phyloP scores from a whole-genome alignment of 129 eudicot genomes.

The Centaurea solstitialis region DNA sequence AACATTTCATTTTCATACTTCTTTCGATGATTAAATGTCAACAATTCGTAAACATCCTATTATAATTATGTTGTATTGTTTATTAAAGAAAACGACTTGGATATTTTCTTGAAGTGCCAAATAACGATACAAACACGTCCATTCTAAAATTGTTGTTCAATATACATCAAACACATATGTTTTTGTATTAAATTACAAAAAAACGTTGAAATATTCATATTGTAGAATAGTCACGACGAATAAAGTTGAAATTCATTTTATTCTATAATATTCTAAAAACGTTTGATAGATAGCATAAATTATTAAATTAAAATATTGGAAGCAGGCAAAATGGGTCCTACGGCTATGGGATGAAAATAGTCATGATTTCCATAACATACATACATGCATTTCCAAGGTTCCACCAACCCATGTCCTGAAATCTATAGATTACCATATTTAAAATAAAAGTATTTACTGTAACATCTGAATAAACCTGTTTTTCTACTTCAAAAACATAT shows the following conservation, averaged over 20 bases:
- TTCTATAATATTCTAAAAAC: not conserved
- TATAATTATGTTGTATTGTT: not conserved
- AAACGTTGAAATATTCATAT: not conserved
- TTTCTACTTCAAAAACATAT: no score
- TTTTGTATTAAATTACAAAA: not conserved
- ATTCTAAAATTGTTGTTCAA: not conserved
- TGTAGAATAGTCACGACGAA: not conserved
- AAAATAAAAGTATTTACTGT: no score
- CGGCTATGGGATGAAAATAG: not conserved
- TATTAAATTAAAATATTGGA: no score
- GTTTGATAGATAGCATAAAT: not conserved
- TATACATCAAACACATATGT: not conserved
- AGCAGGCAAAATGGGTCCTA: not conserved
- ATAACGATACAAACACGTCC: not conserved
- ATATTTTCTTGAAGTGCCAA: not conserved
- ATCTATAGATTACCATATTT: no score
- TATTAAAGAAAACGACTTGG: not conserved
- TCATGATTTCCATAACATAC: no score
- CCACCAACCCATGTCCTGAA: no score
- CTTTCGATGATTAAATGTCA: not conserved
- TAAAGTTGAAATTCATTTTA: not conserved
- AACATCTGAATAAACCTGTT: no score
- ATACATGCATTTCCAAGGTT: no score
- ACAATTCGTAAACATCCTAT: not conserved
- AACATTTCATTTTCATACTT: not conserved